phyloP scores from a whole-genome alignment of 306 rosid genomes.

The Cicer chorassanicum region DNA sequence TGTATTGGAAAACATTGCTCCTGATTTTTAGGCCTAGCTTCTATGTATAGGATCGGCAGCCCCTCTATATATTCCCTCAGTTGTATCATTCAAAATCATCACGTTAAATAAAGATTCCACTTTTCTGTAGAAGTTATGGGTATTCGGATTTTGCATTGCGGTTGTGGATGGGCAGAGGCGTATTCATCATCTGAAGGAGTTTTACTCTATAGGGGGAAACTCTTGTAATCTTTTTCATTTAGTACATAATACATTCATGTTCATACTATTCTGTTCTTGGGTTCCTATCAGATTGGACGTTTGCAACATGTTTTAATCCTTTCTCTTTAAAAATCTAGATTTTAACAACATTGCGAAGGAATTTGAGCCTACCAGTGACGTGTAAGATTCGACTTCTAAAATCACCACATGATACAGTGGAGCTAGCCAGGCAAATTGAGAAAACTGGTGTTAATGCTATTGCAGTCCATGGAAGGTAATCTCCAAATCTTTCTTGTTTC shows the following conservation, averaged over 20 bases:
- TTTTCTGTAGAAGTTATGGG: too few species aligned
- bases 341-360: conserved; percentile 83
- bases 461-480: conserved; percentile 91
- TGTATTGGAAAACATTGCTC: too few species aligned
- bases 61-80: too few species aligned
- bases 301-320: conserved; percentile 28
- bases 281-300: conserved; percentile 13
- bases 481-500: conserved; percentile 33
- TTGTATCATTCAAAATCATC: too few species aligned
- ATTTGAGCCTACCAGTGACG: conserved; percentile 79
- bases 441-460: conserved; percentile 90
- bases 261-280: neutral
- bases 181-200: too few species aligned
- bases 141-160: too few species aligned
- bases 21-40: too few species aligned
- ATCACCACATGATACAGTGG: conserved; percentile 77
- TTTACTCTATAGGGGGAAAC: neutral
- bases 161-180: too few species aligned
- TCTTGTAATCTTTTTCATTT: neutral
- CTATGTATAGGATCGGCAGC: too few species aligned
- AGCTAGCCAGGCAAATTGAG: conserved; percentile 82
- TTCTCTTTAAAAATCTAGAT: conserved; percentile 58
- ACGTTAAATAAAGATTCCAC: too few species aligned
- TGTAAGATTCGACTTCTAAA: conserved; percentile 87
- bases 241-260: neutral